Evolutionary conservation across 2,329 filamentous ascomycete genomes (phyloP), one percentile per base, ranked within the genome.

Genomic region (Cucurbitaria berberidis): DNA sequence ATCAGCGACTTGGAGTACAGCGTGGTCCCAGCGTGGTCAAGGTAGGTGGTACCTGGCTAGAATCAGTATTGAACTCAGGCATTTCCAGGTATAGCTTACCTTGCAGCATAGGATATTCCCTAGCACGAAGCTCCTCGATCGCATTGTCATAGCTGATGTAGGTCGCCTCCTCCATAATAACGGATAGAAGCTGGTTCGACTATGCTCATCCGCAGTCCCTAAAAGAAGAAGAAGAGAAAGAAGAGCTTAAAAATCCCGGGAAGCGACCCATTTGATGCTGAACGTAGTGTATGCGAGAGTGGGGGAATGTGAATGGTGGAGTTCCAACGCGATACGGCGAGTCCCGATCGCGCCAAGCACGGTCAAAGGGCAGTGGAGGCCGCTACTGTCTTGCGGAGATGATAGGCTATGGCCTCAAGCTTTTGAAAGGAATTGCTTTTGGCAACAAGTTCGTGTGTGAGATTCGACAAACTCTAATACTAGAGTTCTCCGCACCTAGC

Each of bases 11-110:
- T 93, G 36, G 91, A 81, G 69, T 89, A 91, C 1, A 89, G 80
- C 0, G 93, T 93, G n/a, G 91, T 90, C n/a, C 92, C 93, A 0
- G 92, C 92, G 88, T 98, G 93, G 66, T 98, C 93, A 51, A 98
- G 87, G 73, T 97, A 98, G 41, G 87, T 81, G 9, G 85, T 86
- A 46, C 84, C 90, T 93, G 8, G 24, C 13, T 19, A 32, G 29
- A 55, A 41, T 64, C 48, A 66, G 49, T 29, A 46, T 29, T 19
- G 15, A 26, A 26, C 16, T 11, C 11, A 1, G 16, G 11, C n/a
- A 45, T 7, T 9, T 9, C 4, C 15, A 16, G 11, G 6, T 43
- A n/a, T 39, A 27, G 54, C 67, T 51, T 69, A 88, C 88, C 86
- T 76, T 83, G 78, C 38, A 91, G 79, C 86, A 89, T 89, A 22